Evolutionary conservation across 2,329 filamentous ascomycete genomes (phyloP).

Genomic region (Epichloe bromicola): DNA sequence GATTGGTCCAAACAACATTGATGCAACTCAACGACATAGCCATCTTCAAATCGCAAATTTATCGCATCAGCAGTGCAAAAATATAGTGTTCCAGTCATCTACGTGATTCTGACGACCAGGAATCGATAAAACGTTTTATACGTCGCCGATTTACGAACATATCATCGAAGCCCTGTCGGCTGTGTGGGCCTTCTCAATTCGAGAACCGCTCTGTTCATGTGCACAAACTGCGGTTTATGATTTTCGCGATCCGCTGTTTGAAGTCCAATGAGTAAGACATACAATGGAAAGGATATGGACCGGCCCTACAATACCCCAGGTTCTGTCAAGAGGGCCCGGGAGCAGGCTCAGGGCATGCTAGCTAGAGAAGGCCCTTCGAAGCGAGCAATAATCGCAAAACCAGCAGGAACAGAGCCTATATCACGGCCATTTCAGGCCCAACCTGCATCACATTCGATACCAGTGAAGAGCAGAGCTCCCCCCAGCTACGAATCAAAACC

Average conservation of each 20-base stretch:
- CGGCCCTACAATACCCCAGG: slow-evolving; percentile 28
- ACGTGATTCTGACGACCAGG: neutral
- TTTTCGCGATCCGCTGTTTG: neutral
- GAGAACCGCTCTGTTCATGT: neutral
- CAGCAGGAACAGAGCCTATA: neutral
- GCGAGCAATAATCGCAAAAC: slow-evolving; percentile 6
- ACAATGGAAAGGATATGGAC: slow-evolving; percentile 43
- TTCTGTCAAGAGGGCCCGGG: slow-evolving; percentile 42
- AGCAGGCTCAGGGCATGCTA: slow-evolving; percentile 33
- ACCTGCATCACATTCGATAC: slow-evolving; percentile 7
- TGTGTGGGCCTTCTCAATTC: neutral
- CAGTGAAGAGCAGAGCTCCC: slow-evolving; percentile 10
- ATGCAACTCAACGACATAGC: slow-evolving; percentile 1
- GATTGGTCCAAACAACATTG: slow-evolving; percentile 5
- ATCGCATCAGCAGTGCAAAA: slow-evolving; percentile 4
- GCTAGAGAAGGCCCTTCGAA: slow-evolving; percentile 11
- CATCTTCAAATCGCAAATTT: neutral
- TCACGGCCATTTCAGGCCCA: slow-evolving; percentile 1
- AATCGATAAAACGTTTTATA: neutral
- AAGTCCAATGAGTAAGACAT: slow-evolving; percentile 39
- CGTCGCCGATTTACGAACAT: slow-evolving; percentile 5
- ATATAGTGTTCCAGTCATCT: neutral
- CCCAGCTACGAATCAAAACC: slow-evolving; percentile 12
- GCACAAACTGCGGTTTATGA: neutral
- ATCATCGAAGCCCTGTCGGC: neutral